A percentile compares a stretch with the other conserved stretches of the same genome.
phyloP scores from a whole-genome alignment of 495 filamentous ascomycete species.

The Pyronema domesticum region DNA sequence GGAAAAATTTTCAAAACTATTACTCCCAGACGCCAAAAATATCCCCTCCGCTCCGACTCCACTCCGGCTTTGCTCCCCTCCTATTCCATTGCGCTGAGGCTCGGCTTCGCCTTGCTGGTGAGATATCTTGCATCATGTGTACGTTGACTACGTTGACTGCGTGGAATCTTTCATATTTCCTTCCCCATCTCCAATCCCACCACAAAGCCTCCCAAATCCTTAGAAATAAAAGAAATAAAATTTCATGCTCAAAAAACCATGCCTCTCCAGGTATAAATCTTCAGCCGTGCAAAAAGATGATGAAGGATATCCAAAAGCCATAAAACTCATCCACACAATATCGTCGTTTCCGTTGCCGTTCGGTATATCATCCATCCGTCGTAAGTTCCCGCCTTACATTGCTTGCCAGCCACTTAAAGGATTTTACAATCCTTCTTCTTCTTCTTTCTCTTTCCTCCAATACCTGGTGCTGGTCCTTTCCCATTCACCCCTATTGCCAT shows the following conservation, averaged over 20 bases:
- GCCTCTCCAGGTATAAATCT: background rate
- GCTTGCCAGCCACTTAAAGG: constrained; percentile 10
- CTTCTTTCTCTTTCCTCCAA: constrained; percentile 20
- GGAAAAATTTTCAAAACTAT: background rate
- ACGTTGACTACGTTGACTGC: background rate
- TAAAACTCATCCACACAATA: too few species aligned
- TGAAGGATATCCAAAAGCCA: too few species aligned
- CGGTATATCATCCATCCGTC: background rate
- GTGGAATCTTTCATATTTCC: background rate
- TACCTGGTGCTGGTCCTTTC: background rate
- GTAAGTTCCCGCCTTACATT: constrained; percentile 1
- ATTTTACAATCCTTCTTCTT: constrained; percentile 22
- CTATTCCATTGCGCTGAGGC: too few species aligned
- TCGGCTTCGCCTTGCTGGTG: too few species aligned
- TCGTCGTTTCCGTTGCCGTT: too few species aligned
- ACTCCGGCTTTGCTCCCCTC: background rate
- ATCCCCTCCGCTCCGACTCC: background rate
- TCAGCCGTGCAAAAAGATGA: too few species aligned
- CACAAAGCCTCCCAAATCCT: background rate
- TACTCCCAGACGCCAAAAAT: background rate
- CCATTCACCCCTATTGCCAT: constrained; percentile 48
- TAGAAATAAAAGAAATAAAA: background rate
- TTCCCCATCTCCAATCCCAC: background rate
- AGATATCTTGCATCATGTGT: background rate
- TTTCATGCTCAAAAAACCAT: background rate